phyloP scores from a whole-genome alignment of 768 basidiomycete species.

The Rhodosporidiobolus odoratus region DNA sequence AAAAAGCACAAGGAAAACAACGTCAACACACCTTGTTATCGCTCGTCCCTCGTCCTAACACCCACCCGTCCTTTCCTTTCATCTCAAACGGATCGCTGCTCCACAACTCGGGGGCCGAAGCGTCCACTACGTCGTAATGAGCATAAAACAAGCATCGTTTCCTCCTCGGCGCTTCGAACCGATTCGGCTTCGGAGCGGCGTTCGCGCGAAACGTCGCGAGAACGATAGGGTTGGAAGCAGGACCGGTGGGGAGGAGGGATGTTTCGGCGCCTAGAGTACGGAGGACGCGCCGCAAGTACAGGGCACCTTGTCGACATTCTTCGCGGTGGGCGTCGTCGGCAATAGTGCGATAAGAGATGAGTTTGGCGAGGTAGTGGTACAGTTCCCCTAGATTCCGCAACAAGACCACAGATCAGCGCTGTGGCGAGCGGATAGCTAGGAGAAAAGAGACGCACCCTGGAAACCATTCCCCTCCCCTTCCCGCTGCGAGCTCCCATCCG shows the following conservation, averaged over 20 bases:
- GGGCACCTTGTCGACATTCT: constrained; percentile 88
- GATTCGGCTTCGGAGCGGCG: constrained; percentile 47
- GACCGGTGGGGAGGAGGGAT: constrained; percentile 48
- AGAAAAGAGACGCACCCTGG: constrained; percentile 10
- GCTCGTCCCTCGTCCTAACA: constrained; percentile 80
- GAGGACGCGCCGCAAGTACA: constrained; percentile 84
- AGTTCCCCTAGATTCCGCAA: constrained; percentile 38
- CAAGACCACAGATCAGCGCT: too few relatives aligned
- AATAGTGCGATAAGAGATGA: constrained; percentile 81
- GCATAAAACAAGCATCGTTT: constrained; percentile 87
- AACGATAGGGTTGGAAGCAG: constrained; percentile 69
- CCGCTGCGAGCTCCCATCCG: neutral
- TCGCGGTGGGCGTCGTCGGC: constrained; percentile 59
- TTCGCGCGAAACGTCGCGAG: constrained; percentile 77
- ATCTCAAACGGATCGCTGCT: constrained; percentile 74
- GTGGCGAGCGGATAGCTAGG: too few relatives aligned
- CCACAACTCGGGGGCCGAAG: constrained; percentile 65
- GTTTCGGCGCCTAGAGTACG: constrained; percentile 81
- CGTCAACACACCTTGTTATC: constrained; percentile 65
- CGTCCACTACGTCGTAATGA: constrained; percentile 97
- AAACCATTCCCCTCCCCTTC: constrained; percentile 20
- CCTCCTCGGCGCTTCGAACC: constrained; percentile 45
- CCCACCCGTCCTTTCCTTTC: constrained; percentile 75
- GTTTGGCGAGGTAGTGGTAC: constrained; percentile 49
- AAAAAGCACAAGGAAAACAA: neutral